phyloP scores from a whole-genome alignment of 768 basidiomycete species.

The Hygrophorus russula region DNA sequence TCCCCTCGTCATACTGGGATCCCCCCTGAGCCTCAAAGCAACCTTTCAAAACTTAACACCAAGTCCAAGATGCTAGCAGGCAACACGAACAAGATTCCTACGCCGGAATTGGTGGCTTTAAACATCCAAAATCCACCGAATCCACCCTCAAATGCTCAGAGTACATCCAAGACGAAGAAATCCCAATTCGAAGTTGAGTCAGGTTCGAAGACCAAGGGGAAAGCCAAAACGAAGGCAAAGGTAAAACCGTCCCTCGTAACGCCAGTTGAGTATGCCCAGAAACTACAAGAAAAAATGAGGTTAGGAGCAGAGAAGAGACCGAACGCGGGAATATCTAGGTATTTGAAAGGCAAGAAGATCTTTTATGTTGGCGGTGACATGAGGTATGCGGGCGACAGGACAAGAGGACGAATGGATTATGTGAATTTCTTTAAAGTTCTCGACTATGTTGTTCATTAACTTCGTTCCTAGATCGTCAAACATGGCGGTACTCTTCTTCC shows the following conservation, averaged over 20 bases:
- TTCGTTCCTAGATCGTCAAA: slow-evolving; percentile 38
- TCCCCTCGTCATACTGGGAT: no score
- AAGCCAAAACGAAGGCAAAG: slow-evolving; percentile 15
- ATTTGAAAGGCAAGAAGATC: slow-evolving; percentile 42
- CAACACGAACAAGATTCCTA: no score
- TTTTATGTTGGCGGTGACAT: slow-evolving; percentile 53
- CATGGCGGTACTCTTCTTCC: slow-evolving; percentile 54
- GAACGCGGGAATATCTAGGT: slow-evolving; percentile 13
- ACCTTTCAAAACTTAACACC: no score
- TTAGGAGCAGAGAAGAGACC: slow-evolving; percentile 11
- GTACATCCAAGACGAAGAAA: neutral
- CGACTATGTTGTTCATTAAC: neutral
- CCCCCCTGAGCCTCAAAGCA: no score
- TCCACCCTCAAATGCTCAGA: neutral
- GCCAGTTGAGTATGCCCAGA: slow-evolving; percentile 44
- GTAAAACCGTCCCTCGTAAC: slow-evolving; percentile 30
- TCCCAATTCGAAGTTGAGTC: neutral
- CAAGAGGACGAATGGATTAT: slow-evolving; percentile 46
- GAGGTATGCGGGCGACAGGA: slow-evolving; percentile 36
- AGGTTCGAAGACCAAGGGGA: slow-evolving; percentile 11
- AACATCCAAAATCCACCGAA: no score
- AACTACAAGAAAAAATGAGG: slow-evolving; percentile 22
- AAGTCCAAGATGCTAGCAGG: no score
- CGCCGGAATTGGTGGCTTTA: no score
- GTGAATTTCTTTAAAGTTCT: slow-evolving; percentile 28